Evolutionary conservation across 257 asterid species (phyloP).

Genomic region (Eucommia ulmoides): DNA sequence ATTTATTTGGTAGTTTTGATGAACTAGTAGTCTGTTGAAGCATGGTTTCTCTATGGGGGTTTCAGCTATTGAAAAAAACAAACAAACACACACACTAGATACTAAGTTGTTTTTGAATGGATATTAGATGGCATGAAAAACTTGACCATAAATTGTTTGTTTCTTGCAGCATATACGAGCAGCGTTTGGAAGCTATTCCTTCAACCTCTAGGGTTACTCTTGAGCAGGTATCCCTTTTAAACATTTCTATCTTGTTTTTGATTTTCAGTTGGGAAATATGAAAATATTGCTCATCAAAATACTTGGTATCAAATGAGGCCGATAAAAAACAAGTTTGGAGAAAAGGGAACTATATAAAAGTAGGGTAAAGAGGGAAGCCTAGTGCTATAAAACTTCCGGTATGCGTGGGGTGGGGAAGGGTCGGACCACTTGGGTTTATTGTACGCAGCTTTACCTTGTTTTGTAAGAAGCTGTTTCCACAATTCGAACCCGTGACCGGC

Average conservation of each 20-base stretch:
- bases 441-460: too few relatives aligned
- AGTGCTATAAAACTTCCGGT: not conserved
- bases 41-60: too few relatives aligned
- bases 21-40: too few relatives aligned
- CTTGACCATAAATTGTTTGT: not conserved
- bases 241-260: not conserved
- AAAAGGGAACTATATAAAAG: not conserved
- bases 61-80: too few relatives aligned
- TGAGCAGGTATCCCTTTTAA: constrained; percentile 27
- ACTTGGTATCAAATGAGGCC: not conserved
- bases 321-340: not conserved
- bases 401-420: too few relatives aligned
- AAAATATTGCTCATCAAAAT: not conserved
- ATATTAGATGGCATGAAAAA: too few relatives aligned
- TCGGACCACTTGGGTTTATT: too few relatives aligned
- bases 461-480: too few relatives aligned
- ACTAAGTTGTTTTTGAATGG: too few relatives aligned
- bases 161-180: constrained; percentile 34
- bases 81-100: too few relatives aligned
- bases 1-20: too few relatives aligned
- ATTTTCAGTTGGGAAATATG: not conserved
- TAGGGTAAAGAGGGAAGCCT: not conserved
- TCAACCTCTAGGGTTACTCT: constrained; percentile 15
- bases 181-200: constrained; percentile 31
- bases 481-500: too few relatives aligned